Base-by-base conservation (phyloP, 2,329 filamentous ascomycete genomes). In the Fusarium pseudograminearum region DNA sequence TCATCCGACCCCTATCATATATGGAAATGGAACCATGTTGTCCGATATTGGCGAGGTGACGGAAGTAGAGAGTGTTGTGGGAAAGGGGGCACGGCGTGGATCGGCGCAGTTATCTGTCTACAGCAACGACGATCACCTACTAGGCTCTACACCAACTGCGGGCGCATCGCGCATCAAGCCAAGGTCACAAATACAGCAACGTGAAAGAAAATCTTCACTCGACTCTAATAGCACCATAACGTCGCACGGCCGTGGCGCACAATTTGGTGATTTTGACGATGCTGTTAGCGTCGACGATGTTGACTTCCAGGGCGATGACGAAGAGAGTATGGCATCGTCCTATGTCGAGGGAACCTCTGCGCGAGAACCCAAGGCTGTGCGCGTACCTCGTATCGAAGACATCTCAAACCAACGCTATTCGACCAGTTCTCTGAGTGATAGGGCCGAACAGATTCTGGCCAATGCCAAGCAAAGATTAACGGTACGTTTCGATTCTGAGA, bases 381-480 rank as follows among this genome's bases (percentile, higher is more conserved):
- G 55, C 34, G 59, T 60, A 34, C 40, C 67, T 28, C 62, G 68
- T 22, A 61, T 56, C 22, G 69, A 71, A 50, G 64, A 62, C 5
- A 41, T 62, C 28, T 67, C 58, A 28, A 87, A 89, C 59, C 87
- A 91, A 57, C 84, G 86, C 45, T 88, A 91, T 73, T 93, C 93
- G 5, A 93, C 92, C 50, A 89, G 87, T 18, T 89, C 92, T 26
- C 81, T 97, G 68, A 95, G 93, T 78, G 90, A 91, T 71, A 89
- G 93, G 73, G 94, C 94, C 2, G 94, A 98, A 77, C 86, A 94
- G 76, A 98, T 98, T 76, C 85, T 98, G 57, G 93, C 94, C 58
- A 97, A 97, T 80, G 95, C 95, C 33, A 98, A 98, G 82, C 91
- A 90, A 78, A 87, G 94, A 73, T 84, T 98, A 65, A 96, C 93